Base-by-base conservation (phyloP, 2,329 filamentous ascomycete species). In the Penicillium glabrum region DNA sequence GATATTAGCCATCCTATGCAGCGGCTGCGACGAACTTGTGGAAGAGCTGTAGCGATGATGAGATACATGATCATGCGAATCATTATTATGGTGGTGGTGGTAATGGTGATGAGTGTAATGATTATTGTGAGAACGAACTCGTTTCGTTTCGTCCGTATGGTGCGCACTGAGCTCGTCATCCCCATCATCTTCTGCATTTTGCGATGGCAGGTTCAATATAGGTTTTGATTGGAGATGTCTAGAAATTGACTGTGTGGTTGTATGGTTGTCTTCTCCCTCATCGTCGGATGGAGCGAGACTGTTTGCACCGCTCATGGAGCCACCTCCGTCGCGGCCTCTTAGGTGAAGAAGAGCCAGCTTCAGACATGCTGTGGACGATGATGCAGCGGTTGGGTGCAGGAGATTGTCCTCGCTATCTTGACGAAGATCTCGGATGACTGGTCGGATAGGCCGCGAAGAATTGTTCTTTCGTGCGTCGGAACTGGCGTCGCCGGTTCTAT, bases 241-340 rank as follows among this genome's bases (percentile, higher is more conserved):
- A 4, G 39, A 37, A 10, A 29, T 26, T 13, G 31, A 31, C 19
- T 35, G 39, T 19, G 27, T 19, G 19, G 35, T 52, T 33, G 49
- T 51, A 47, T 61, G 41, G 19, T 61, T 56, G 33, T 69, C 64
- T 11, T 70, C 67, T 23, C 61, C 63, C 52, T 76, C 72, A 43
- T 72, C 68, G 52, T 72, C 70, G 7, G 71, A 74, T 27, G 69
- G 61, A 4, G 65, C 69, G 39, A 70, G 69, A 56, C 75, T 79
- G 51, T 75, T 75, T 8, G 73, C 72, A 33, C 79, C 79, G 57
- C 77, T 80, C 44, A 72, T 64, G 10, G 77, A 79, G 23, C 78
- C 78, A 27, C 78, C 79, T 35, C 76, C 77, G 55, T 81, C 79
- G 44, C 78, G 75, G 49, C 77, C 79, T 27, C 69, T 71, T 3